These are phyloP conservation scores for Diaporthe ampelina DNA, from an alignment of 2,329 filamentous ascomycete genomes.

Conservation along the genomic window DNA sequence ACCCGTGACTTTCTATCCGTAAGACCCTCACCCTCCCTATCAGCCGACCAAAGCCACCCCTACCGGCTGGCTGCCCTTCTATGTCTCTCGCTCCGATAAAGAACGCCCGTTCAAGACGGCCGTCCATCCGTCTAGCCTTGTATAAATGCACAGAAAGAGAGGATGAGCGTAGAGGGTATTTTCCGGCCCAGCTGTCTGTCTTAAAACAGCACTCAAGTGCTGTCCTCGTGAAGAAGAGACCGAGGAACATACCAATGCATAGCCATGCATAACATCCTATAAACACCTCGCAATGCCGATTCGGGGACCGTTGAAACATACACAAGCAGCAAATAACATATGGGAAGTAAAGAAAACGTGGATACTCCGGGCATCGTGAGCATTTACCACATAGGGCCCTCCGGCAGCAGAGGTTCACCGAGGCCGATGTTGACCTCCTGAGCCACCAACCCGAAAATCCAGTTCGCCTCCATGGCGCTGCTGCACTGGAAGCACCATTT, in stretches of 20 bases:
- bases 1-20: slow-evolving; percentile 3
- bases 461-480: slow-evolving; percentile 65
- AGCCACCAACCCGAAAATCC: slow-evolving; percentile 69
- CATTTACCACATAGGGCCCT: not conserved
- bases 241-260: slow-evolving; percentile 27
- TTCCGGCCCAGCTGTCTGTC: slow-evolving; percentile 3
- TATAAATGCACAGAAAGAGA: slow-evolving; percentile 32
- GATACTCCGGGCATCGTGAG: not conserved
- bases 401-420: slow-evolving; percentile 4
- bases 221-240: not conserved
- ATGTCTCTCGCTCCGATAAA: not conserved
- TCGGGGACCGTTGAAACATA: slow-evolving; percentile 2
- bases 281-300: slow-evolving; percentile 41
- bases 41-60: not conserved
- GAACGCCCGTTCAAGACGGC: not conserved
- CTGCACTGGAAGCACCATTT: slow-evolving; percentile 76
- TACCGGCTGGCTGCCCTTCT: not conserved
- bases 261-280: slow-evolving; percentile 33
- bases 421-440: slow-evolving; percentile 63
- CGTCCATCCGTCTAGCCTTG: slow-evolving; percentile 22
- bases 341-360: slow-evolving; percentile 36
- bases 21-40: not conserved
- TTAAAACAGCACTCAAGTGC: slow-evolving; percentile 7
- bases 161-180: not conserved
- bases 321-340: slow-evolving; percentile 31